Conservation (phyloP, 805 yeast genomes). For the Saccharomyces eubayanus region DNA sequence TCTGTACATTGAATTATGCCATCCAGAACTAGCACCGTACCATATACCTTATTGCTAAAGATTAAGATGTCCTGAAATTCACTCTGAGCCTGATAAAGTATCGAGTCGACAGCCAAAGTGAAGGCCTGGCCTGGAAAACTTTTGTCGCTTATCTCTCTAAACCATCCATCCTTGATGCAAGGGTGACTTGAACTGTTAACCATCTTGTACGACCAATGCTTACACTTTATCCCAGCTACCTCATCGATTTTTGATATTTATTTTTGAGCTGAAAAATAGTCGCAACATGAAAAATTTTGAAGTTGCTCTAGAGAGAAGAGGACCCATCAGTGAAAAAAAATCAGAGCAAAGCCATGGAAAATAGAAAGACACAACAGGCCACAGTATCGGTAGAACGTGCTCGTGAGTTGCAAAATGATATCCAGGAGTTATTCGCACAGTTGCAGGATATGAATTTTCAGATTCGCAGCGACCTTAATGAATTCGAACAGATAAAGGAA, state of each 20-base stretch:
- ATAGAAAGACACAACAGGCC: neutral
- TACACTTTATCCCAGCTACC: neutral
- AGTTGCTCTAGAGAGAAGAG: neutral
- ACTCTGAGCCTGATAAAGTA: slow-evolving; percentile 61
- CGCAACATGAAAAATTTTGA: neutral
- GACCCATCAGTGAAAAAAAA: neutral
- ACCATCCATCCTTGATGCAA: slow-evolving; percentile 61
- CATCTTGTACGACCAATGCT: neutral
- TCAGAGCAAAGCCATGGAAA: neutral
- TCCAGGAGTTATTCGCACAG: slow-evolving; percentile 13
- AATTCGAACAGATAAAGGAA: slow-evolving; percentile 10
- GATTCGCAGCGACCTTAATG: slow-evolving; percentile 23
- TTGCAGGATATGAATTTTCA: slow-evolving; percentile 18
- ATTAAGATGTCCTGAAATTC: slow-evolving; percentile 76
- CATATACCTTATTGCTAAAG: slow-evolving; percentile 66
- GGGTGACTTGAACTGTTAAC: slow-evolving; percentile 9
- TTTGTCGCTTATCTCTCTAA: slow-evolving; percentile 61
- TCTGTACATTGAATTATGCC: slow-evolving; percentile 90
- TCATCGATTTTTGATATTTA: slow-evolving; percentile 2
- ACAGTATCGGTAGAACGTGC: slow-evolving; percentile 7
- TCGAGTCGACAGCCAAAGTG: slow-evolving; percentile 49
- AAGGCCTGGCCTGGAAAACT: slow-evolving; percentile 86
- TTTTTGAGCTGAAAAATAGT: neutral
- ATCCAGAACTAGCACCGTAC: slow-evolving; percentile 82
- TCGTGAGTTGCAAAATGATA: slow-evolving; percentile 20